These are phyloP conservation scores for Sarocladium strictum DNA, from an alignment of 2,329 filamentous ascomycete species.

Conservation along the genomic window DNA sequence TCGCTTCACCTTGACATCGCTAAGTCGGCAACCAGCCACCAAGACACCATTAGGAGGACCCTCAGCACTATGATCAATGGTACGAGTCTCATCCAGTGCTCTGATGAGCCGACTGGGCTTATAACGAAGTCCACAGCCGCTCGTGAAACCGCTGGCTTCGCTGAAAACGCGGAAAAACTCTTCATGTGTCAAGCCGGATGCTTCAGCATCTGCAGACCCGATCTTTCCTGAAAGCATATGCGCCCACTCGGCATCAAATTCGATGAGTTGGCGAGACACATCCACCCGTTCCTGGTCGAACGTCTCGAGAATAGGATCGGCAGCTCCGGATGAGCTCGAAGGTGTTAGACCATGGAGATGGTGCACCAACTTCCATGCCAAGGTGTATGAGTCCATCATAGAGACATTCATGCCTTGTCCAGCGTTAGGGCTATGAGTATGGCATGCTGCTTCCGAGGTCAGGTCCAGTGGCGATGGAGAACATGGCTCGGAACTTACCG, in stretches of 20 bases:
- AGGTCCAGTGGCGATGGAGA: neutral
- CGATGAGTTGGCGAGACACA: conserved; percentile 7
- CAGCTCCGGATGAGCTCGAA: neutral
- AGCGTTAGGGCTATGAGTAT: conserved; percentile 51
- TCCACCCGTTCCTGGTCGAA: conserved; percentile 4
- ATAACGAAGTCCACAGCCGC: conserved; percentile 13
- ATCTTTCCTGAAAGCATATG: conserved; percentile 17
- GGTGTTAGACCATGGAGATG: neutral
- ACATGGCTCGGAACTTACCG: neutral
- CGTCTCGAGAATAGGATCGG: conserved; percentile 5
- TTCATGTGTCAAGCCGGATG: conserved; percentile 13
- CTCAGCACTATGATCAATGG: neutral
- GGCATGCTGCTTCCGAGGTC: conserved; percentile 34
- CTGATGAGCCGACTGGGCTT: conserved; percentile 4
- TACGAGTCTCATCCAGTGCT: neutral
- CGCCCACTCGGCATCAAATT: conserved; percentile 12
- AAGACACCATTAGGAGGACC: conserved; percentile 7
- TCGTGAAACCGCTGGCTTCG: conserved; percentile 12
- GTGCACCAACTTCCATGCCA: conserved; percentile 47
- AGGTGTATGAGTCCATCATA: conserved; percentile 57
- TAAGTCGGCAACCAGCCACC: conserved; percentile 9
- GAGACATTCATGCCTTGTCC: conserved; percentile 66
- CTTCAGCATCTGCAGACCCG: conserved; percentile 5
- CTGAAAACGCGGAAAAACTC: conserved; percentile 15
- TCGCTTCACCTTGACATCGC: conserved; percentile 10